Evolutionary conservation across 805 yeast genomes (phyloP).

Genomic region (Metschnikowia santaceciliae): DNA sequence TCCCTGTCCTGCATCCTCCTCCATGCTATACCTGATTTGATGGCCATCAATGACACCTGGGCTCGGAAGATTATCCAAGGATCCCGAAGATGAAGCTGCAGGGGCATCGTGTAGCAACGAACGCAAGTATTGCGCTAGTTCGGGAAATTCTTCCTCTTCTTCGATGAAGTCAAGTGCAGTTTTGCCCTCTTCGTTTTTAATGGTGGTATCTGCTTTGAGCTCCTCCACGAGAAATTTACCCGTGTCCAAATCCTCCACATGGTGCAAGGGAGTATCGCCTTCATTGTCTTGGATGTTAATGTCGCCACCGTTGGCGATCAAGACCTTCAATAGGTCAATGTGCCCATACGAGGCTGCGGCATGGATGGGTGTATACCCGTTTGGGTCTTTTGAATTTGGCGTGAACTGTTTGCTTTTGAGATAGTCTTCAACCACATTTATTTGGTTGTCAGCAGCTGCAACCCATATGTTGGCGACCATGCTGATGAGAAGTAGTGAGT

Average conservation of each 20-base stretch:
- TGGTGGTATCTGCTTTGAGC: conserved; percentile 59
- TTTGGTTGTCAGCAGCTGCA: conserved; percentile 85
- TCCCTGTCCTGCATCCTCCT: conserved; percentile 35
- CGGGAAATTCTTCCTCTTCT: conserved; percentile 85
- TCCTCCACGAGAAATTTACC: conserved; percentile 68
- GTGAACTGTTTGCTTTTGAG: conserved; percentile 50
- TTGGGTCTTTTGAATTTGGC: conserved; percentile 78
- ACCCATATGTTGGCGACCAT: conserved; percentile 78
- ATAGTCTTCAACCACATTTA: conserved; percentile 51
- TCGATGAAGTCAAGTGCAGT: conserved; percentile 71
- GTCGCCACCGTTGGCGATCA: conserved; percentile 66
- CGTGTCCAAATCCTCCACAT: conserved; percentile 65
- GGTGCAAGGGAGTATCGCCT: conserved; percentile 95
- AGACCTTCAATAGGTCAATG: conserved; percentile 54
- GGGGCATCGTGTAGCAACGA: conserved; percentile 34
- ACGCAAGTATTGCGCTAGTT: conserved; percentile 61
- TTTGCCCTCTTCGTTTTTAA: conserved; percentile 68
- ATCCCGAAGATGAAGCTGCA: conserved; percentile 11
- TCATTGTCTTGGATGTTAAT: conserved; percentile 79
- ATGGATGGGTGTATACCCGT: conserved; percentile 95
- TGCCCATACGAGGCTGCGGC: conserved; percentile 97
- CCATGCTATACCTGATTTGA: conserved; percentile 55
- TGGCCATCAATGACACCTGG: conserved; percentile 44
- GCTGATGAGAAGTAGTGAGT: not conserved
- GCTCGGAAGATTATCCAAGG: conserved; percentile 27